A percentile compares a stretch with the other conserved stretches of the same genome.
These are phyloP conservation scores for Aspergillus niger DNA, from an alignment of 2,329 filamentous ascomycete genomes.

Conservation along the genomic window DNA sequence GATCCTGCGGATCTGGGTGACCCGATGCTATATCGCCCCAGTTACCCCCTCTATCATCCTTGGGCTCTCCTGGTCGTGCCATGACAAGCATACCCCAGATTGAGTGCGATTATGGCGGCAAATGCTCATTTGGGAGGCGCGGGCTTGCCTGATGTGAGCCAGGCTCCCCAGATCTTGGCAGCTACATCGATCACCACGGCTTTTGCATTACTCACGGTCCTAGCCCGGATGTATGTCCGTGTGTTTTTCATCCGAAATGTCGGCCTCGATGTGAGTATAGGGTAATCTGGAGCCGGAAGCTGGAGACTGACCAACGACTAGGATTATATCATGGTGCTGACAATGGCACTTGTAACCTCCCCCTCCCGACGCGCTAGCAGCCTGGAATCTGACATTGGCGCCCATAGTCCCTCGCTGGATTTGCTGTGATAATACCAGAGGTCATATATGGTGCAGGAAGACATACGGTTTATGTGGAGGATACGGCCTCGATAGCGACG, in stretches of 20 bases:
- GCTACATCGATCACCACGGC: slow-evolving; percentile 17
- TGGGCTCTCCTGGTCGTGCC: not conserved
- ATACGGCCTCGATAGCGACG: slow-evolving; percentile 39
- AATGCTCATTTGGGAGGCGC: slow-evolving; percentile 9
- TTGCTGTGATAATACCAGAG: slow-evolving; percentile 44
- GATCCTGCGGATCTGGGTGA: not conserved
- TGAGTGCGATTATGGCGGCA: slow-evolving; percentile 11
- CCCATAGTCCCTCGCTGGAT: slow-evolving; percentile 38
- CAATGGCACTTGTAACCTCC: slow-evolving; percentile 18
- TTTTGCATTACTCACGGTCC: slow-evolving; percentile 16
- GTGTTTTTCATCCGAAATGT: slow-evolving; percentile 22
- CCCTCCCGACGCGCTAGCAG: not conserved
- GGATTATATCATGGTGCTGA: slow-evolving; percentile 24
- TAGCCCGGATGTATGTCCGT: slow-evolving; percentile 28
- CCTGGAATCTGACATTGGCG: not conserved
- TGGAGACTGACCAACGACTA: not conserved
- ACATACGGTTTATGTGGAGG: slow-evolving; percentile 48
- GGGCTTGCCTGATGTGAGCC: slow-evolving; percentile 16
- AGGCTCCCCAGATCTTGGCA: slow-evolving; percentile 15
- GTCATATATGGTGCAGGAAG: slow-evolving; percentile 50
- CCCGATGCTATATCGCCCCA: not conserved
- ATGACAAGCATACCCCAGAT: not conserved
- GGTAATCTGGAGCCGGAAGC: too few species aligned
- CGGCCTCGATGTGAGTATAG: slow-evolving; percentile 20
- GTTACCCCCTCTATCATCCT: not conserved